Evolutionary conservation across 805 yeast genomes (phyloP).

Genomic region (Tetrapisispora pingtungensis): DNA sequence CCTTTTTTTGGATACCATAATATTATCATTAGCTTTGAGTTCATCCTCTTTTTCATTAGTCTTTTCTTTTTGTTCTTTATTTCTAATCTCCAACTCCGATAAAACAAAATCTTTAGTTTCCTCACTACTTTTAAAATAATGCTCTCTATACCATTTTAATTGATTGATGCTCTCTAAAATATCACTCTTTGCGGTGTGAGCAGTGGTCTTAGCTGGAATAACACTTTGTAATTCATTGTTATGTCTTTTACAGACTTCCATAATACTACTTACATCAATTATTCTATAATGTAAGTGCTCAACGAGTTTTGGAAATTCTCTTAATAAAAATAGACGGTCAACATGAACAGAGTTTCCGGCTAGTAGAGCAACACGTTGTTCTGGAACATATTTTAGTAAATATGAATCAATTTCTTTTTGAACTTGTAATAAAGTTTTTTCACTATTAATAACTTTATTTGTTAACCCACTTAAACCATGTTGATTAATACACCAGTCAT

Average conservation of each 20-base stretch:
- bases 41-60: not conserved
- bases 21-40: too few species aligned
- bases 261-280: slow-evolving; percentile 79
- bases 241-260: slow-evolving; percentile 73
- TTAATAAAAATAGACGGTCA: slow-evolving; percentile 76
- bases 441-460: slow-evolving; percentile 49
- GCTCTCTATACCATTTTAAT: slow-evolving; percentile 61
- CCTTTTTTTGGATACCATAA: not conserved
- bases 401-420: slow-evolving; percentile 56
- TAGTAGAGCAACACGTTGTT: slow-evolving; percentile 50
- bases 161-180: slow-evolving; percentile 83
- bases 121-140: slow-evolving; percentile 38
- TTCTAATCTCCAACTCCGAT: not conserved
- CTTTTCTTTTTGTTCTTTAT: not conserved
- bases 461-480: slow-evolving; percentile 77
- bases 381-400: slow-evolving; percentile 44
- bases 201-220: slow-evolving; percentile 54
- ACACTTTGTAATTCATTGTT: slow-evolving; percentile 49
- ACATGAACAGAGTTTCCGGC: slow-evolving; percentile 92
- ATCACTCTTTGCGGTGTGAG: slow-evolving; percentile 84
- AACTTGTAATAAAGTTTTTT: slow-evolving; percentile 47
- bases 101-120: slow-evolving; percentile 10
- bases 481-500: slow-evolving; percentile 77
- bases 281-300: slow-evolving; percentile 61
- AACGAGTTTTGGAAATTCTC: slow-evolving; percentile 72